phyloP scores from a whole-genome alignment of 306 rosid species.

The Fragaria nilgerrensis region DNA sequence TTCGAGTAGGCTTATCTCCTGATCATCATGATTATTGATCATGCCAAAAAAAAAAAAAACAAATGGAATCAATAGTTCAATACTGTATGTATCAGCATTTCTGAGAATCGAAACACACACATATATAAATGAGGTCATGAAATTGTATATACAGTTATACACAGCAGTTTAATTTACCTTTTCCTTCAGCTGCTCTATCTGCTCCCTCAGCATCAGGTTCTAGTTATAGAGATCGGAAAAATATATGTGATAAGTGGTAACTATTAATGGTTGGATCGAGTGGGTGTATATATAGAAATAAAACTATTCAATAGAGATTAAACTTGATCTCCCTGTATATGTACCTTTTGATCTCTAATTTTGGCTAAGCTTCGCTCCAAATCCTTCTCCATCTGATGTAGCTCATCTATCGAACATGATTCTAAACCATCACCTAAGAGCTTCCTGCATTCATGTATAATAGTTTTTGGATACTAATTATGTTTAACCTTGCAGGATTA shows the following conservation, averaged over 20 bases:
- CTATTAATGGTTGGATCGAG: not conserved
- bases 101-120: not conserved
- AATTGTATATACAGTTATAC: not conserved
- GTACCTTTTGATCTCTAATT: constrained; percentile 84
- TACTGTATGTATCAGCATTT: not conserved
- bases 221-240: constrained; percentile 12
- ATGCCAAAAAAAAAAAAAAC: not conserved
- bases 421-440: constrained; percentile 73
- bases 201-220: constrained; percentile 58
- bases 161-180: constrained; percentile 46
- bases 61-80: not conserved
- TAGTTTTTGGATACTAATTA: not conserved
- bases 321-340: not conserved
- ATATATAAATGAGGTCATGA: not conserved
- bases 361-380: constrained; percentile 66
- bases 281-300: not conserved
- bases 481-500: not conserved
- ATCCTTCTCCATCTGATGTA: constrained; percentile 61
- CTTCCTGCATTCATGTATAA: constrained; percentile 45
- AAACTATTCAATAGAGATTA: not conserved
- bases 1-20: constrained; percentile 57
- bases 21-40: constrained; percentile 10
- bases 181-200: constrained; percentile 58
- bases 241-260: not conserved
- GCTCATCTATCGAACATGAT: constrained; percentile 54